Percentiles rank a stretch among this genome's conserved stretches.
These are phyloP conservation scores for Phaffia australis DNA, from an alignment of 768 basidiomycete genomes.

Conservation along the genomic window DNA sequence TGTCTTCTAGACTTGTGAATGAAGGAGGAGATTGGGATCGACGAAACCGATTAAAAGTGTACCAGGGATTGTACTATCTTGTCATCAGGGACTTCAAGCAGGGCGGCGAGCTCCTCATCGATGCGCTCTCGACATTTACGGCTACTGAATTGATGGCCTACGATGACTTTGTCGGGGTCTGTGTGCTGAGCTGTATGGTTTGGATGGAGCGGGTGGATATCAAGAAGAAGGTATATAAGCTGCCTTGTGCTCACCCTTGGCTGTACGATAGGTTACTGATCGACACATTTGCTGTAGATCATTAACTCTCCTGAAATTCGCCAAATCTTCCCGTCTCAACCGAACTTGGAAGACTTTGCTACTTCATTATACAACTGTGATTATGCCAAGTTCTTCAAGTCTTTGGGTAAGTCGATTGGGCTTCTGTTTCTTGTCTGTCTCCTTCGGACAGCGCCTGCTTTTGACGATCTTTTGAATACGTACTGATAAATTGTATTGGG, in stretches of 20 bases:
- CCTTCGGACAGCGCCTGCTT: no score
- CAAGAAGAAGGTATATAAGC: constrained; percentile 65
- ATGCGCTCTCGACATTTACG: constrained; percentile 87
- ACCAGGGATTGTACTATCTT: constrained; percentile 71
- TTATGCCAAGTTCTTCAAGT: constrained; percentile 86
- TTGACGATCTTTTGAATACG: no score
- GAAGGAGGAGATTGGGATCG: constrained; percentile 98
- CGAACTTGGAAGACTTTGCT: constrained; percentile 67
- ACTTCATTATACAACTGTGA: constrained; percentile 85
- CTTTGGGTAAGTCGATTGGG: constrained; percentile 52
- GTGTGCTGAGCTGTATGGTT: constrained; percentile 67
- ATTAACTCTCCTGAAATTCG: constrained; percentile 78
- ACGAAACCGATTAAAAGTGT: constrained; percentile 91
- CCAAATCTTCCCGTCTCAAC: constrained; percentile 69
- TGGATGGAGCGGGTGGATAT: constrained; percentile 70
- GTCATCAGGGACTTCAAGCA: constrained; percentile 85
- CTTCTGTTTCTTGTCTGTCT: not conserved
- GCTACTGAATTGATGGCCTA: constrained; percentile 79
- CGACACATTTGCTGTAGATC: constrained; percentile 46
- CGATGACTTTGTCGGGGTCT: constrained; percentile 77
- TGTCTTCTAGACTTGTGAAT: constrained; percentile 59
- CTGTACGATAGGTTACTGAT: not conserved
- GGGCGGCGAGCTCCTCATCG: constrained; percentile 72
- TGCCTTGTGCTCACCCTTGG: not conserved
- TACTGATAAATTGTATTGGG: constrained; percentile 1